Conservation (phyloP, 768 basidiomycete species). For the Mycena albidolilacea region DNA sequence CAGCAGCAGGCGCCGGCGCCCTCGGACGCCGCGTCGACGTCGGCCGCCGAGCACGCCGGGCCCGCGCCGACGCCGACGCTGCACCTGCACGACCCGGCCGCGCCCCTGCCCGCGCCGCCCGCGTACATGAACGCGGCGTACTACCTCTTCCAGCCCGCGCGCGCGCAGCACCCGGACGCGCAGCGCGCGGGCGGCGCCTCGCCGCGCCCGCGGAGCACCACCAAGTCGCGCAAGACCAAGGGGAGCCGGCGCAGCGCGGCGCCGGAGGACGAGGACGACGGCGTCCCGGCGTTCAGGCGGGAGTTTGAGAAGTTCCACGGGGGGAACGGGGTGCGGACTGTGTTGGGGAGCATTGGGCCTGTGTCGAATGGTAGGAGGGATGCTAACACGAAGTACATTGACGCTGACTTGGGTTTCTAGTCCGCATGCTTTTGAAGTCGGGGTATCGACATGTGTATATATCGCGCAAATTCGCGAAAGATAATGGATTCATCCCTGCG, state of each 20-base stretch:
- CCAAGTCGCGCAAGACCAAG: constrained; percentile 59
- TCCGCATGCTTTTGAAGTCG: constrained; percentile 93
- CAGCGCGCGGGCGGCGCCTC: constrained; percentile 50
- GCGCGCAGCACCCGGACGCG: constrained; percentile 43
- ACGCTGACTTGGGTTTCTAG: constrained; percentile 53
- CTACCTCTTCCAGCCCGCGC: constrained; percentile 72
- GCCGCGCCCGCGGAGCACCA: constrained; percentile 54
- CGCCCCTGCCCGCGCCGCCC: constrained; percentile 71
- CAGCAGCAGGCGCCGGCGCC: constrained; percentile 48
- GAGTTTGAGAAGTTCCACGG: constrained; percentile 90
- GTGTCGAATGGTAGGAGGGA: constrained; percentile 79
- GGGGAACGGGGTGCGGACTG: constrained; percentile 94
- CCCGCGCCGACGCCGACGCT: constrained; percentile 61
- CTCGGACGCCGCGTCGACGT: constrained; percentile 43
- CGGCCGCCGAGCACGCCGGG: constrained; percentile 40
- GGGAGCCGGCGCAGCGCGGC: constrained; percentile 51
- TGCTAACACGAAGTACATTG: background rate
- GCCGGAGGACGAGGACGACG: constrained; percentile 61
- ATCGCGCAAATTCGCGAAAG: constrained; percentile 91
- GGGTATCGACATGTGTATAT: constrained; percentile 97
- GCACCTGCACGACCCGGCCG: constrained; percentile 73
- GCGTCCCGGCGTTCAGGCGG: constrained; percentile 75
- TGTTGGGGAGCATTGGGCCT: constrained; percentile 93
- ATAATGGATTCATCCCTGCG: constrained; percentile 88
- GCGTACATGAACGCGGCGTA: constrained; percentile 81